phyloP scores from a whole-genome alignment of 2,329 filamentous ascomycete genomes.

The Cercospora nicotianae region DNA sequence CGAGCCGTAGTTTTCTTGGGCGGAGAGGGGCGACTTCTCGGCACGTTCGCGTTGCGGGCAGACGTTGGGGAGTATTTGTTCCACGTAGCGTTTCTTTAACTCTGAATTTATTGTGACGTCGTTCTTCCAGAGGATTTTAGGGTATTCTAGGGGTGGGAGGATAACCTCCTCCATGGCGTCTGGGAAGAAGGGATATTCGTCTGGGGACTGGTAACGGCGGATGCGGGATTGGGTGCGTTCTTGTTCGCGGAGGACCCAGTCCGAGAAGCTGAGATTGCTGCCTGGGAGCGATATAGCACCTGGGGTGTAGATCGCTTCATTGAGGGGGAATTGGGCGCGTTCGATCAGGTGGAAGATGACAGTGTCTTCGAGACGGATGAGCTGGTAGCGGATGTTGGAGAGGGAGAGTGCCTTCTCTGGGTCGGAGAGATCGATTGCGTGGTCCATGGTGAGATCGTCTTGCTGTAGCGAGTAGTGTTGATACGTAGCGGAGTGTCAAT shows the following conservation, averaged over 20 bases:
- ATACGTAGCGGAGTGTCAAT: background rate
- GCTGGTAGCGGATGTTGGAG: constrained; percentile 76
- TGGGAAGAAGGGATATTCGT: constrained; percentile 97
- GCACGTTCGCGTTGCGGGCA: constrained; percentile 75
- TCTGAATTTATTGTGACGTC: constrained; percentile 84
- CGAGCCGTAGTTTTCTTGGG: constrained; percentile 92
- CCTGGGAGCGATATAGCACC: constrained; percentile 77
- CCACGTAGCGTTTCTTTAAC: constrained; percentile 82
- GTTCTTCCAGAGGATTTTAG: constrained; percentile 82
- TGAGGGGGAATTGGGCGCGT: constrained; percentile 94
- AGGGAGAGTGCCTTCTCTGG: constrained; percentile 83
- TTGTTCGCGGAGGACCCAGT: constrained; percentile 90
- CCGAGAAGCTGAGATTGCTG: constrained; percentile 75
- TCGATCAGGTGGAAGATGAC: constrained; percentile 98
- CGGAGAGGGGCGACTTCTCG: constrained; percentile 72
- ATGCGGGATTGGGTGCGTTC: constrained; percentile 90
- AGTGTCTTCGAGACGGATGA: constrained; percentile 91
- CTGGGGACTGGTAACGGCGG: constrained; percentile 90
- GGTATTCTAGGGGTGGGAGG: constrained; percentile 85
- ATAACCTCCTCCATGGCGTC: constrained; percentile 75
- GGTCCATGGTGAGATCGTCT: constrained; percentile 65
- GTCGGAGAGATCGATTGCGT: constrained; percentile 84
- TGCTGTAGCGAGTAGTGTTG: background rate
- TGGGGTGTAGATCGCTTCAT: constrained; percentile 79
- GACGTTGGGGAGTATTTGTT: constrained; percentile 77